Percentiles rank a stretch among this genome's conserved stretches.
Conservation (phyloP, 2,329 filamentous ascomycete species). For the Didymella pinodella region DNA sequence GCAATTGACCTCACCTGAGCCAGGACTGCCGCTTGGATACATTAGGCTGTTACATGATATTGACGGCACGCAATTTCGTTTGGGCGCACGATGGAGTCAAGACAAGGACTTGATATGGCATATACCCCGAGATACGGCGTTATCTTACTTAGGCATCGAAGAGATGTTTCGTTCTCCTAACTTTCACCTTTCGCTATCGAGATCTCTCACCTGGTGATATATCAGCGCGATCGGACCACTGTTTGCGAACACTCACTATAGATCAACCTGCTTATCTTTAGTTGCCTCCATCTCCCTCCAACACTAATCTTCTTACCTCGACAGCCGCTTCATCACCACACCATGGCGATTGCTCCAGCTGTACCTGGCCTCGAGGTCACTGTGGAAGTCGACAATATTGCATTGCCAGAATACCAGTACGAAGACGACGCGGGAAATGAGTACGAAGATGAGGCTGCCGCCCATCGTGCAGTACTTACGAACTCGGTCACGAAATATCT, state of each 20-base stretch:
- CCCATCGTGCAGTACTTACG: neutral
- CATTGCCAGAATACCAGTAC: conserved; percentile 39
- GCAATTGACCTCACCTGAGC: conserved; percentile 31
- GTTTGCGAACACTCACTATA: neutral
- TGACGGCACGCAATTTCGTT: neutral
- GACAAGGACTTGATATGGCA: neutral
- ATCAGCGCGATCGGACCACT: neutral
- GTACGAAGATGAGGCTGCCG: conserved; percentile 20
- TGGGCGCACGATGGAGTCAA: neutral
- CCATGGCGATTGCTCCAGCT: conserved; percentile 29
- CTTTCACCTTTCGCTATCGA: neutral
- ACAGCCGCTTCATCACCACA: neutral
- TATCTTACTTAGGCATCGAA: neutral
- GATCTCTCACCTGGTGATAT: neutral
- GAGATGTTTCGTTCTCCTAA: neutral
- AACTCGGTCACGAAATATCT: conserved; percentile 41
- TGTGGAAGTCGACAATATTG: conserved; percentile 27
- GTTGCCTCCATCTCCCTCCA: neutral
- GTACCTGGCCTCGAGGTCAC: conserved; percentile 25
- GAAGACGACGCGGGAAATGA: conserved; percentile 23
- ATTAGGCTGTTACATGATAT: neutral
- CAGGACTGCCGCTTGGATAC: neutral
- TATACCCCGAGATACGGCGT: neutral
- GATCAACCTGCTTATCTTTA: neutral
- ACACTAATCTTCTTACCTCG: no score